Percentiles rank a stretch among this genome's conserved stretches.
Evolutionary conservation across 2,329 filamentous ascomycete species (phyloP).

Genomic region (Trichothecium sympodiale): DNA sequence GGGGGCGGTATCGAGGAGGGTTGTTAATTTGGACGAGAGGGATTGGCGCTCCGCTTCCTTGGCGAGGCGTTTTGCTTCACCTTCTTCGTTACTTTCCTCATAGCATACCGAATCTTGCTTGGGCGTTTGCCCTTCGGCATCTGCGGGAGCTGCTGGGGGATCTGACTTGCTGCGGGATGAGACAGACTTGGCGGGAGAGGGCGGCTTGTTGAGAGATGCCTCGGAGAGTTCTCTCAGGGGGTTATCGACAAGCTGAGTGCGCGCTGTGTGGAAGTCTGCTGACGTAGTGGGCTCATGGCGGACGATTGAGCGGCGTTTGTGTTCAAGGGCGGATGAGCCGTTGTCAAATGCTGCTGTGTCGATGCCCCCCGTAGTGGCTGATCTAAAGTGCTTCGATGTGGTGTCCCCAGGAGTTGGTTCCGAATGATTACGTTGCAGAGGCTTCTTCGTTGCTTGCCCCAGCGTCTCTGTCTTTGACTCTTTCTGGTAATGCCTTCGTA

Average conservation of each 20-base stretch:
- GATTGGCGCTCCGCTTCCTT: slow-evolving; percentile 27
- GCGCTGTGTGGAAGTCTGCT: slow-evolving; percentile 30
- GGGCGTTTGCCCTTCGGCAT: too few relatives aligned
- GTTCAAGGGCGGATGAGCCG: slow-evolving; percentile 13
- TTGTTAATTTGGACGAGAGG: slow-evolving; percentile 30
- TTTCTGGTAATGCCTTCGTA: slow-evolving; percentile 15
- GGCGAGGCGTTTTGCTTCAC: slow-evolving; percentile 6
- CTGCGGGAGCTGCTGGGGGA: slow-evolving; percentile 10
- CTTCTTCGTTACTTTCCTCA: slow-evolving; percentile 5
- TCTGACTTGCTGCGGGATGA: slow-evolving; percentile 26
- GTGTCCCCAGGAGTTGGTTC: neutral
- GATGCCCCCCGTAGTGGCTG: slow-evolving; percentile 14
- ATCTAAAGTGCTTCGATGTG: neutral
- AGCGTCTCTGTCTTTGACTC: slow-evolving; percentile 5
- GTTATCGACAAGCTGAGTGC: slow-evolving; percentile 22
- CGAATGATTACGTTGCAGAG: slow-evolving; percentile 6
- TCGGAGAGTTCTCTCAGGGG: slow-evolving; percentile 30
- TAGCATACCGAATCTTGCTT: slow-evolving; percentile 6
- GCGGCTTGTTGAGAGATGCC: slow-evolving; percentile 29
- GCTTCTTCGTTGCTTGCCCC: slow-evolving; percentile 10
- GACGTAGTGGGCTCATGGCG: slow-evolving; percentile 16
- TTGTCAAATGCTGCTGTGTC: slow-evolving; percentile 28
- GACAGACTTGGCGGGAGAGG: slow-evolving; percentile 18
- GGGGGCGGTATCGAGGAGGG: slow-evolving; percentile 24
- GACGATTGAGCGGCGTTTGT: neutral